These are phyloP conservation scores for Crassisporium funariophilum DNA, from an alignment of 768 basidiomycete species.

Conservation along the genomic window DNA sequence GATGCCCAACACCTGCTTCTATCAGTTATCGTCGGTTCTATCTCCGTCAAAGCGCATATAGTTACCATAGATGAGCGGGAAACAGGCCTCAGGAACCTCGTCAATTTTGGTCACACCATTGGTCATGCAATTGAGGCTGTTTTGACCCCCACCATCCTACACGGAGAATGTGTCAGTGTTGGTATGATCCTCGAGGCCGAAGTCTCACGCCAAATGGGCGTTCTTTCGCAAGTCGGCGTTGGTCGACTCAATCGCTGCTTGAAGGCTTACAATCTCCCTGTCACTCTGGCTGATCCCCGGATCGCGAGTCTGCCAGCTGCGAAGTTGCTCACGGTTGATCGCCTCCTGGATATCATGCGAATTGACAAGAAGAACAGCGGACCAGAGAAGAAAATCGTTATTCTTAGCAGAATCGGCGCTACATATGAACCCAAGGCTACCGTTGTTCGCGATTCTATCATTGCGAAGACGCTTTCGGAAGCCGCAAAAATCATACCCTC, in stretches of 20 bases:
- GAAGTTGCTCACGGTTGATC: conserved; percentile 72
- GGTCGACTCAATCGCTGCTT: conserved; percentile 87
- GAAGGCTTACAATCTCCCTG: conserved; percentile 89
- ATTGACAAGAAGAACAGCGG: conserved; percentile 99
- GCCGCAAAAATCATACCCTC: conserved; percentile 77
- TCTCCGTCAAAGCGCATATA: conserved; percentile 95
- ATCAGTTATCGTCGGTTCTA: conserved; percentile 89
- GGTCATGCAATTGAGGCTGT: conserved; percentile 99
- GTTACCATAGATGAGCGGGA: conserved; percentile 97
- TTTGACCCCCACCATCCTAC: conserved; percentile 88
- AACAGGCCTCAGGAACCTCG: conserved; percentile 94
- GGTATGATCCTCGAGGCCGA: conserved; percentile 98
- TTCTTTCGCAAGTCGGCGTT: conserved; percentile 88
- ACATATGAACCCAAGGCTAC: conserved; percentile 93
- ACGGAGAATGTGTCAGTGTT: conserved; percentile 94
- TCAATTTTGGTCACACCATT: conserved; percentile 98
- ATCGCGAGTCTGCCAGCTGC: conserved; percentile 74
- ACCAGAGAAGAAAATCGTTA: conserved; percentile 88
- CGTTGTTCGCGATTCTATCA: conserved; percentile 77
- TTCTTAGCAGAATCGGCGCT: conserved; percentile 87
- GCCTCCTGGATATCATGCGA: conserved; percentile 90
- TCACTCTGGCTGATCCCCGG: conserved; percentile 76
- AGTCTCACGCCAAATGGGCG: conserved; percentile 84
- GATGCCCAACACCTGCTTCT: conserved; percentile 82
- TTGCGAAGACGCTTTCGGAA: conserved; percentile 79